Evolutionary conservation across 2,329 filamentous ascomycete genomes (phyloP).

Genomic region (Nemania sp.): DNA sequence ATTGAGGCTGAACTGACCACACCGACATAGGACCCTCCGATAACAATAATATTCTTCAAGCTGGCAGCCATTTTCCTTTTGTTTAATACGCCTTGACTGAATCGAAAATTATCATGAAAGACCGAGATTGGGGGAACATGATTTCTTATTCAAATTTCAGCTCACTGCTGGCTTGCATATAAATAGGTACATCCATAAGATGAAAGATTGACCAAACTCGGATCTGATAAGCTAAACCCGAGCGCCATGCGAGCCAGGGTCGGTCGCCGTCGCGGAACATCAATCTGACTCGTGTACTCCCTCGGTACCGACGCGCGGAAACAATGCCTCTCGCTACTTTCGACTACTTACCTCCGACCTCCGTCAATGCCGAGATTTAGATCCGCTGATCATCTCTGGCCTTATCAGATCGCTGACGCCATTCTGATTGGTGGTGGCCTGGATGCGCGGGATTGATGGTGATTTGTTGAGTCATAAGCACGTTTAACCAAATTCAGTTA

Average conservation of each 20-base stretch:
- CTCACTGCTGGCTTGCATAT: not conserved
- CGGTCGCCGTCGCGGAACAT: slow-evolving; percentile 9
- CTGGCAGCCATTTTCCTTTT: slow-evolving; percentile 28
- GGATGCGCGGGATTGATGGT: too few species aligned
- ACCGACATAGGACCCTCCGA: slow-evolving; percentile 54
- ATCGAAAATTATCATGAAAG: not conserved
- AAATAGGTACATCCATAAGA: not conserved
- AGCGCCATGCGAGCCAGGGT: slow-evolving; percentile 12
- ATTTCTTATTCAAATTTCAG: not conserved
- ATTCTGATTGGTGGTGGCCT: slow-evolving; percentile 8
- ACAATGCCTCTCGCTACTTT: not conserved
- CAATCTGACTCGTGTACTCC: slow-evolving; percentile 6
- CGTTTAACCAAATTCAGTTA: too few species aligned
- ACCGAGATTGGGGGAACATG: not conserved
- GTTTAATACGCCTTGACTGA: not conserved
- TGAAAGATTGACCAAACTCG: slow-evolving; percentile 4
- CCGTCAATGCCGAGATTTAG: slow-evolving; percentile 17
- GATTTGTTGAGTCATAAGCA: too few species aligned
- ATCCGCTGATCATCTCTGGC: slow-evolving; percentile 6
- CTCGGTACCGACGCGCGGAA: not conserved
- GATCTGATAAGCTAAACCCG: slow-evolving; percentile 26
- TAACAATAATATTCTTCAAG: slow-evolving; percentile 47
- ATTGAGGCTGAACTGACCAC: slow-evolving; percentile 34
- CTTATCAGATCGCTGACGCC: slow-evolving; percentile 20
- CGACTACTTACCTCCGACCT: not conserved